Conservation (phyloP, 2,329 filamentous ascomycete species). For the Periconia digitata region DNA sequence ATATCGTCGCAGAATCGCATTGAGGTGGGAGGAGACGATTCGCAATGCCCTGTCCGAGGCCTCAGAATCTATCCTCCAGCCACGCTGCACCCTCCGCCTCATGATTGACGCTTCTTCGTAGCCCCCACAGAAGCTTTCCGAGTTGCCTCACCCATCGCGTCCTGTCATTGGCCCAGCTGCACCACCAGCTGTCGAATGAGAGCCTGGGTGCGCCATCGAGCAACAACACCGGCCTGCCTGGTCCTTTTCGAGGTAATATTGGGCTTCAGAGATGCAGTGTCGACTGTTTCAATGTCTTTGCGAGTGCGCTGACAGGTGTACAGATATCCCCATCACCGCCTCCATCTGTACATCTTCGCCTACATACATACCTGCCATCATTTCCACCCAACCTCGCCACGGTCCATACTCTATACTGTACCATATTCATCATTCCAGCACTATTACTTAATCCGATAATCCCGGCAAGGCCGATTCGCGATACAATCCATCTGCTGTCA, state of each 20-base stretch:
- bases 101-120: slow-evolving; percentile 38
- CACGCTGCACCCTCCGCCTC: slow-evolving; percentile 30
- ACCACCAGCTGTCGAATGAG: slow-evolving; percentile 36
- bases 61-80: slow-evolving; percentile 32
- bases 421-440: slow-evolving; percentile 22
- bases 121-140: slow-evolving; percentile 32
- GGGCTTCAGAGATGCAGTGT: slow-evolving; percentile 23
- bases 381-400: slow-evolving; percentile 8
- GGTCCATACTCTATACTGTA: slow-evolving; percentile 26
- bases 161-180: slow-evolving; percentile 36
- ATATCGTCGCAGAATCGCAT: slow-evolving; percentile 33
- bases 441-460: slow-evolving; percentile 27
- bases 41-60: slow-evolving; percentile 43
- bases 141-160: slow-evolving; percentile 31
- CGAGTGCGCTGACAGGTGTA: slow-evolving; percentile 29
- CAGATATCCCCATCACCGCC: slow-evolving; percentile 20
- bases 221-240: slow-evolving; percentile 31
- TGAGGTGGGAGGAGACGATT: slow-evolving; percentile 32
- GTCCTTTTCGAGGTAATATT: slow-evolving; percentile 35
- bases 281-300: slow-evolving; percentile 6
- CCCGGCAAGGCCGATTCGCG: not conserved
- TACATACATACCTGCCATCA: slow-evolving; percentile 24
- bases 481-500: slow-evolving; percentile 28
- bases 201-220: slow-evolving; percentile 22
- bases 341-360: slow-evolving; percentile 18